These are phyloP conservation scores for Tranzscheliella williamsii DNA, from an alignment of 1,284 basidiomycete species.

Conservation along the genomic window DNA sequence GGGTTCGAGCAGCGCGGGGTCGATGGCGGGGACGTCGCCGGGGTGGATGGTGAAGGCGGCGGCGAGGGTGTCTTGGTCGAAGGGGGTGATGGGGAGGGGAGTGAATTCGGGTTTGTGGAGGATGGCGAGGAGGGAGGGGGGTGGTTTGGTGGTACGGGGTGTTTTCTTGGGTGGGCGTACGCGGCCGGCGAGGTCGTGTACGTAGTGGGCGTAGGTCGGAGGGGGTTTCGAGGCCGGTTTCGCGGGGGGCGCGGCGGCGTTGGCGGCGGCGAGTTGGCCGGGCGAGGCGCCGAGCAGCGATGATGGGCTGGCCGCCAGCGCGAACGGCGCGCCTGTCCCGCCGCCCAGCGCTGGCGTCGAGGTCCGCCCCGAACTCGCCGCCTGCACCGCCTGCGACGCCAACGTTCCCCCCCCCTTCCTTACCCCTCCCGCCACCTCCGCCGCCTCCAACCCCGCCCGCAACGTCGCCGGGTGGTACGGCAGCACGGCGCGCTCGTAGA, in stretches of 20 bases:
- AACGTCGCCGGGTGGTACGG: conserved; percentile 36
- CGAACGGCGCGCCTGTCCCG: conserved; percentile 26
- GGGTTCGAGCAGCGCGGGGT: conserved; percentile 31
- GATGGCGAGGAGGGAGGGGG: conserved; percentile 14
- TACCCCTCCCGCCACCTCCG: neutral
- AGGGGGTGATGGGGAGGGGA: conserved; percentile 31
- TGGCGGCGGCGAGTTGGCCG: conserved; percentile 17
- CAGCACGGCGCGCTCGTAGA: conserved; percentile 48
- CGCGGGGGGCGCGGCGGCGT: conserved; percentile 20
- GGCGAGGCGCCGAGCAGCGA: conserved; percentile 27
- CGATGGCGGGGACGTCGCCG: conserved; percentile 33
- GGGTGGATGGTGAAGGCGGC: conserved; percentile 30
- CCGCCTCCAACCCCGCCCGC: conserved; percentile 8
- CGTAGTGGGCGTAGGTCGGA: conserved; percentile 35
- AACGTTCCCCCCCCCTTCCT: conserved; percentile 1
- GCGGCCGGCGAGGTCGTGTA: conserved; percentile 29
- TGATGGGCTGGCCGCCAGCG: conserved; percentile 27
- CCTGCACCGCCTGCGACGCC: conserved; percentile 10
- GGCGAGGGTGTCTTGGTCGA: conserved; percentile 32
- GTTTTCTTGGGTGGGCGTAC: conserved; percentile 25
- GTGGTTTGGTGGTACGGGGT: conserved; percentile 6
- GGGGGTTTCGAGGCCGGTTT: conserved; percentile 30
- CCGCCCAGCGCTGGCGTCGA: conserved; percentile 28
- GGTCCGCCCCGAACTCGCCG: conserved; percentile 19
- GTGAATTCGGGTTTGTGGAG: conserved; percentile 42